Conservation (phyloP, 176 grass and related monocot genomes). For the Carex scoparia region DNA sequence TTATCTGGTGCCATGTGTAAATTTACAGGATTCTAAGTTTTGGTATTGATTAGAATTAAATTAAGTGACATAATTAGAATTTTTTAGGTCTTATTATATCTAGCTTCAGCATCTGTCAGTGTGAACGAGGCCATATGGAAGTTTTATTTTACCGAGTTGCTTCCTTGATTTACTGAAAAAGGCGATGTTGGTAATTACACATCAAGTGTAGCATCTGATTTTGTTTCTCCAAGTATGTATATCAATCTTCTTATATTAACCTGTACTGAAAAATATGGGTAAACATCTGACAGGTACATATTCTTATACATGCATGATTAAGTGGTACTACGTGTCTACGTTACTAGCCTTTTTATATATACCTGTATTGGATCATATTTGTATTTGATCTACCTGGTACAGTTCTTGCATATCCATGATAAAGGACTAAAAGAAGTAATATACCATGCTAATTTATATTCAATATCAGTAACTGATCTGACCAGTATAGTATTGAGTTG, state of each 20-base stretch:
- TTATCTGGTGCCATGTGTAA: neutral
- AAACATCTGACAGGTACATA: neutral
- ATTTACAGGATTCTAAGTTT: neutral
- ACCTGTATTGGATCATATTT: neutral
- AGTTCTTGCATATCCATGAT: neutral
- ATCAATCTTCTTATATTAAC: neutral
- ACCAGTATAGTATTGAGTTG: neutral
- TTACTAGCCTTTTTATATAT: neutral
- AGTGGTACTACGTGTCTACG: neutral
- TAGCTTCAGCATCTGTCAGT: conserved; percentile 41
- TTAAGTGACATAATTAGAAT: neutral
- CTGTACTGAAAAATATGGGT: neutral
- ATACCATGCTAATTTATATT: neutral
- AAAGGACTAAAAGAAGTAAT: neutral
- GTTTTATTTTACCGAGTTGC: conserved; percentile 73
- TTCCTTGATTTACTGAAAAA: conserved; percentile 63
- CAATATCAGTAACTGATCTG: neutral
- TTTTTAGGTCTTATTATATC: conserved; percentile 56
- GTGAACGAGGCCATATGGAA: conserved; percentile 78
- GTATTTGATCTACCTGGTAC: neutral
- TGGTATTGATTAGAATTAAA: neutral
- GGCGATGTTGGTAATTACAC: conserved; percentile 81
- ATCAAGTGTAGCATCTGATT: conserved; percentile 59
- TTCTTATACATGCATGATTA: neutral
- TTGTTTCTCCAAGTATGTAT: conserved; percentile 67